These are phyloP conservation scores for Botrytis fabae DNA, from an alignment of 2,329 filamentous ascomycete genomes.

Conservation along the genomic window DNA sequence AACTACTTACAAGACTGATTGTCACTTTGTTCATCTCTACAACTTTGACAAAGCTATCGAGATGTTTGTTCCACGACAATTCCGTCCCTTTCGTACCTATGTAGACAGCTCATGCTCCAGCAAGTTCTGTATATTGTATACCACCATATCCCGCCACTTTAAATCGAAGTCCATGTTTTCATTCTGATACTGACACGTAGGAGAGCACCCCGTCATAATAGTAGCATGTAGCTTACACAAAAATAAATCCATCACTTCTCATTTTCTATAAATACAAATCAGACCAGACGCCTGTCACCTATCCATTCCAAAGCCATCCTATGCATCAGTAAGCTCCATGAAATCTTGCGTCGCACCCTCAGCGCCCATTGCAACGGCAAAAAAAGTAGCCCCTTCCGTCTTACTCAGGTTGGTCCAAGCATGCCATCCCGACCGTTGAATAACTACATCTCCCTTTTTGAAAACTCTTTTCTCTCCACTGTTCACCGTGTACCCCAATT, in stretches of 20 bases:
- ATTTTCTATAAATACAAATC: not conserved
- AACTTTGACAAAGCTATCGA: not conserved
- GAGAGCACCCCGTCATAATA: not conserved
- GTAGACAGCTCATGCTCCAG: not conserved
- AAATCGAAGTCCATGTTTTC: not conserved
- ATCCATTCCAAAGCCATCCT: not conserved
- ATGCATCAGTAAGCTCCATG: not conserved
- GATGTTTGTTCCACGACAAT: not conserved
- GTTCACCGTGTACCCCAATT: slow-evolving; percentile 44
- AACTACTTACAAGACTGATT: not conserved
- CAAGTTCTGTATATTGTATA: not conserved
- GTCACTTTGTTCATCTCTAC: not conserved
- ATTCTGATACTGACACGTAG: not conserved
- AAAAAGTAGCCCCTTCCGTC: slow-evolving; percentile 27
- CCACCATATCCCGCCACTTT: not conserved
- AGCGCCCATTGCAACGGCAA: slow-evolving; percentile 25
- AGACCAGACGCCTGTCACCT: no score
- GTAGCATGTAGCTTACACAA: not conserved
- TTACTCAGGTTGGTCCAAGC: slow-evolving; percentile 41
- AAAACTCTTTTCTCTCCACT: slow-evolving; percentile 44
- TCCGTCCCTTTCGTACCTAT: not conserved
- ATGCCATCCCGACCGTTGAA: slow-evolving; percentile 47
- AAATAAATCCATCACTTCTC: not conserved
- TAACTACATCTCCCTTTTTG: slow-evolving; percentile 43
- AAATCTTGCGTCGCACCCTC: slow-evolving; percentile 20